Percentiles rank a stretch among this genome's conserved stretches.
phyloP scores from a whole-genome alignment of 768 basidiomycete species.

The Boletus subparvulus region DNA sequence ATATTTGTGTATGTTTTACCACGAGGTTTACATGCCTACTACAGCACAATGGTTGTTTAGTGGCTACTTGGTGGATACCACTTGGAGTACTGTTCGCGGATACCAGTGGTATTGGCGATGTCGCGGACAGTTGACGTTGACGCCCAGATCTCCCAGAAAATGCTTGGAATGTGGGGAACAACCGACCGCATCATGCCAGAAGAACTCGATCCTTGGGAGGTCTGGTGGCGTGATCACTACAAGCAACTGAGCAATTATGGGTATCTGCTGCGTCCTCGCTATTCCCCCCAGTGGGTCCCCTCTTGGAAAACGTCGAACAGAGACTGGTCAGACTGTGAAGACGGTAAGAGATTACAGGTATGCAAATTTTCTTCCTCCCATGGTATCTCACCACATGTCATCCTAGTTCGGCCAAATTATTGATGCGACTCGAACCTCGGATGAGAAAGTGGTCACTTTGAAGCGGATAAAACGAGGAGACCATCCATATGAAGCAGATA shows the following conservation, averaged over 20 bases:
- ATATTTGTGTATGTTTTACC: slow-evolving; percentile 15
- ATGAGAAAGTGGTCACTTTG: slow-evolving; percentile 29
- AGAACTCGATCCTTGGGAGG: slow-evolving; percentile 6
- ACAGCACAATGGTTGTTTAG: neutral
- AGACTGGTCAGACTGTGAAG: neutral
- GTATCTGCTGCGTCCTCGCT: slow-evolving; percentile 14
- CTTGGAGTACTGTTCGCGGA: neutral
- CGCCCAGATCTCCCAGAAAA: neutral
- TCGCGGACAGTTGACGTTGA: neutral
- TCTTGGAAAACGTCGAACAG: slow-evolving; percentile 3
- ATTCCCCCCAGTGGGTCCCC: slow-evolving; percentile 10
- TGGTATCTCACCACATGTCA: too few relatives aligned
- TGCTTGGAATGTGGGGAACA: neutral
- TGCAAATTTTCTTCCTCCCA: neutral
- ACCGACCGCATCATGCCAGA: neutral
- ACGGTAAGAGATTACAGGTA: neutral
- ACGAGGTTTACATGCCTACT: neutral
- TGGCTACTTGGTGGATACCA: neutral
- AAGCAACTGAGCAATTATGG: slow-evolving; percentile 1
- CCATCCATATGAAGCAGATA: slow-evolving; percentile 24
- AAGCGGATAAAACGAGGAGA: slow-evolving; percentile 20
- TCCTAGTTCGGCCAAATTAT: neutral
- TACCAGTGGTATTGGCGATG: neutral
- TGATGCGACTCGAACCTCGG: slow-evolving; percentile 33
- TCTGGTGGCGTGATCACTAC: slow-evolving; percentile 15